A percentile compares a stretch with the other conserved stretches of the same genome.
Conservation (phyloP, 1,139 yeast species). For the Starmera stellimalicola region DNA sequence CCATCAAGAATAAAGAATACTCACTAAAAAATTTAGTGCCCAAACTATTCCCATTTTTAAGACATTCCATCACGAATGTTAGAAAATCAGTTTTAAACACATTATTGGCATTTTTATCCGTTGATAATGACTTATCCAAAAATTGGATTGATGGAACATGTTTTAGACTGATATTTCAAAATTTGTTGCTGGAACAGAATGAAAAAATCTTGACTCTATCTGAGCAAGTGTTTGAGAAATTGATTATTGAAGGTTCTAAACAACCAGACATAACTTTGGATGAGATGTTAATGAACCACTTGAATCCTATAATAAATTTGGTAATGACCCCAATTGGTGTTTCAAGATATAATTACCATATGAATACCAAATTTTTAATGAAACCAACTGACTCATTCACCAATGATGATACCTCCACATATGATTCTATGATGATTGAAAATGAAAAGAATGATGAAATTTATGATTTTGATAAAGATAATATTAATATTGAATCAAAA, state of each 20-base stretch:
- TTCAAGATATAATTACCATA: constrained; percentile 77
- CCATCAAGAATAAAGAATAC: constrained; percentile 37
- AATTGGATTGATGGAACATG: constrained; percentile 73
- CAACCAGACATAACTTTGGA: constrained; percentile 34
- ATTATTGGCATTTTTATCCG: constrained; percentile 63
- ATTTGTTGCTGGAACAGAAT: constrained; percentile 82
- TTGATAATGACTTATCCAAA: constrained; percentile 55
- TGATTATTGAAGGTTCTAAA: constrained; percentile 39
- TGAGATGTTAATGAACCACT: constrained; percentile 40
- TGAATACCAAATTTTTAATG: constrained; percentile 66
- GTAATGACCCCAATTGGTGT: constrained; percentile 93
- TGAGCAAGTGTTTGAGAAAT: constrained; percentile 46
- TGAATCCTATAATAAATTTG: constrained; percentile 55
- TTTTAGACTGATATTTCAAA: constrained; percentile 74
- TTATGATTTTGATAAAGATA: constrained; percentile 6
- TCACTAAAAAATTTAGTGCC: constrained; percentile 79
- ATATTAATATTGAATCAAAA: neutral
- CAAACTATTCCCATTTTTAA: constrained; percentile 78
- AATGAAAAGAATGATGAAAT: constrained; percentile 1
- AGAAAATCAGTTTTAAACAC: constrained; percentile 84
- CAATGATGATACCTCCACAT: constrained; percentile 10
- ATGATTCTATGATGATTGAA: too few species aligned
- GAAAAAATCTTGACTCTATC: constrained; percentile 60
- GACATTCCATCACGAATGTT: constrained; percentile 91
- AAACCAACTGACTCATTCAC: constrained; percentile 64